Conservation (phyloP, 768 basidiomycete genomes). For the Pulveroboletus sp. region DNA sequence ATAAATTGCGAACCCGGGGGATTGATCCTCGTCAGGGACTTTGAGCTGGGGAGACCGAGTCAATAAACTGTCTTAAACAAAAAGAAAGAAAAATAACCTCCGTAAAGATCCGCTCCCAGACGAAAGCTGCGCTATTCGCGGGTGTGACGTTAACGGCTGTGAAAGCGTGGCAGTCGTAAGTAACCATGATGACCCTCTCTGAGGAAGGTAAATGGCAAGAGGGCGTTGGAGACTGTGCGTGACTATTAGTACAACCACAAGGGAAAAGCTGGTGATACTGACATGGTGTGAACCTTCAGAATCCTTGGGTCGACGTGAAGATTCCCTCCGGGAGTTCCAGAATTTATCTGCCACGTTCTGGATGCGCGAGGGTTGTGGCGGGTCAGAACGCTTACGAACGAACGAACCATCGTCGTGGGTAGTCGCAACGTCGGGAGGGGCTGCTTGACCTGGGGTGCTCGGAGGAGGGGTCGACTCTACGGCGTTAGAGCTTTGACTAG, state of each 20-base stretch:
- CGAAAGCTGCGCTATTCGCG: conserved; percentile 58
- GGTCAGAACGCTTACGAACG: conserved; percentile 26
- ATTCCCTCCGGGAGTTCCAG: conserved; percentile 26
- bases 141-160: conserved; percentile 66
- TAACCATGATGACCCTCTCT: conserved; percentile 54
- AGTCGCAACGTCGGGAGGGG: conserved; percentile 39
- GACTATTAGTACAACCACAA: conserved; percentile 10
- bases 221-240: conserved; percentile 27
- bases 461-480: conserved; percentile 71
- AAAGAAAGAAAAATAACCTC: conserved; percentile 47
- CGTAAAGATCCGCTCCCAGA: conserved; percentile 75
- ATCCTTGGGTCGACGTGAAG: conserved; percentile 26
- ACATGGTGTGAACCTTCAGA: conserved; percentile 26
- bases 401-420: conserved; percentile 33
- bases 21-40: conserved; percentile 80
- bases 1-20: conserved; percentile 67
- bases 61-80: conserved; percentile 2
- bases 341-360: conserved; percentile 31
- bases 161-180: conserved; percentile 72
- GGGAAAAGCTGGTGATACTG: conserved; percentile 1
- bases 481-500: conserved; percentile 56
- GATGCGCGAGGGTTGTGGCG: conserved; percentile 27
- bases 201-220: conserved; percentile 30
- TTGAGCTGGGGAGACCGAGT: conserved; percentile 46
- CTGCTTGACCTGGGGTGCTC: conserved; percentile 52